Evolutionary conservation across 2,329 filamentous ascomycete genomes (phyloP).

Genomic region (Corinectria fuckeliana): DNA sequence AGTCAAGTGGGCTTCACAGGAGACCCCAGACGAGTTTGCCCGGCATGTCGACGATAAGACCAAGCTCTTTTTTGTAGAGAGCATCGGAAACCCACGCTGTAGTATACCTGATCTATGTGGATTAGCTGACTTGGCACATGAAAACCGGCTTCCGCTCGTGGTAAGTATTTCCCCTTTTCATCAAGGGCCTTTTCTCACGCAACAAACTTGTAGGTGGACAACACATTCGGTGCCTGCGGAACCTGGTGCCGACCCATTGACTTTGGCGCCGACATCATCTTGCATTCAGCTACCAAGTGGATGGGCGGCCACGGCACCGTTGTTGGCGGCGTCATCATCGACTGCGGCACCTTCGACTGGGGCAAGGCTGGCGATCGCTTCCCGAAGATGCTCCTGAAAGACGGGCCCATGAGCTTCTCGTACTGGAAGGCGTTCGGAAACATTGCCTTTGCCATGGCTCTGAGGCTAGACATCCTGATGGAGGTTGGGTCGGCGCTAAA

Average conservation of each 20-base stretch:
- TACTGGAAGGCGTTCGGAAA: constrained; percentile 73
- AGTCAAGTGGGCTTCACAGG: not conserved
- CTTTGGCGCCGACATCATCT: not conserved
- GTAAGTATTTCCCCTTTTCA: not conserved
- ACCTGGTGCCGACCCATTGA: constrained; percentile 5
- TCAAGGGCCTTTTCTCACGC: not conserved
- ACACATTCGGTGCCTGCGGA: constrained; percentile 1
- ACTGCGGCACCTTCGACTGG: not conserved
- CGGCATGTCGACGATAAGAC: constrained; percentile 7
- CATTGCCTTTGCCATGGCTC: constrained; percentile 80
- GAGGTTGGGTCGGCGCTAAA: constrained; percentile 83
- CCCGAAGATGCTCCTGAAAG: constrained; percentile 1
- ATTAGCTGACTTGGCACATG: not conserved
- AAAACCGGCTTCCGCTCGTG: not conserved
- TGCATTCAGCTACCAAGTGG: not conserved
- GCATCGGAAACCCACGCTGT: constrained; percentile 7
- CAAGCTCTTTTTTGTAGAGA: constrained; percentile 4
- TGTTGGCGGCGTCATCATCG: not conserved
- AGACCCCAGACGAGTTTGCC: not conserved
- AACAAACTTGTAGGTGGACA: not conserved
- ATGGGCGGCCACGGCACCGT: not conserved
- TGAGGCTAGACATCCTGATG: constrained; percentile 85
- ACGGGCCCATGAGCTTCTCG: not conserved
- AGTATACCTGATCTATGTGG: constrained; percentile 7
- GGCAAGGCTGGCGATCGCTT: not conserved